Base-by-base conservation (phyloP, 2,329 filamentous ascomycete species). In the Mycosphaerella sp. region DNA sequence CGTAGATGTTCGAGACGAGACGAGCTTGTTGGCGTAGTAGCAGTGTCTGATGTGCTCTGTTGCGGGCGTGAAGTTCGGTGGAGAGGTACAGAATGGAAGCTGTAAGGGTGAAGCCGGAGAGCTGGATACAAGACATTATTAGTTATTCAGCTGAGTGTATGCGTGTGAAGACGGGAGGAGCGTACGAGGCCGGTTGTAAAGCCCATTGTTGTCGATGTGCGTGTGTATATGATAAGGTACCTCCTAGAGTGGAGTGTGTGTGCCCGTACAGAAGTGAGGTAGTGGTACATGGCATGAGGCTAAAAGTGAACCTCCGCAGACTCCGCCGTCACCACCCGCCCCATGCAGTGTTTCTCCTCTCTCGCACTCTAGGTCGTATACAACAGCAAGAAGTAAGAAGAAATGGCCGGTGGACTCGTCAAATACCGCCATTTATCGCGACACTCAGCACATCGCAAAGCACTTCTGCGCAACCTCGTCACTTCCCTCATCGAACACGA, bases 401-500 rank as follows among this genome's bases (percentile, higher is more conserved):
- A 73, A 59, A 95, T 96, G 91, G 90, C 89, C 61, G 90, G 90
- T 67, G 89, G 88, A 62, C 79, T 83, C 62, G 81, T 89, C 72
- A 95, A 90, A 76, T 95, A 92, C 76, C 86, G 93, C 64, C 88
- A 95, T 73, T 78, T 98, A 58, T 85, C 84, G 74, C 90, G 93
- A 64, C 80, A 83, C 63, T 95, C 90, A 48, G 78, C 92, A 52
- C 93, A 96, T 71, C 83, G 93, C 70, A 83, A 92, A 76, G 92
- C 93, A 50, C 83, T 98, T 64, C 84, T 98, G 63, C 89, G 93
- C 68, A 96, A 97, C 74, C 80, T 98, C 58, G 91, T 97, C 70
- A 95, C 92, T 63, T 93, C 92, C 51, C 86, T 98, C 62, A 87
- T 98, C 75, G 81, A 88, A 73, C 84, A 95, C 73, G 93, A 98